Evolutionary conservation across 148 eudicot genomes (phyloP).

Genomic region (Beta vulgaris): DNA sequence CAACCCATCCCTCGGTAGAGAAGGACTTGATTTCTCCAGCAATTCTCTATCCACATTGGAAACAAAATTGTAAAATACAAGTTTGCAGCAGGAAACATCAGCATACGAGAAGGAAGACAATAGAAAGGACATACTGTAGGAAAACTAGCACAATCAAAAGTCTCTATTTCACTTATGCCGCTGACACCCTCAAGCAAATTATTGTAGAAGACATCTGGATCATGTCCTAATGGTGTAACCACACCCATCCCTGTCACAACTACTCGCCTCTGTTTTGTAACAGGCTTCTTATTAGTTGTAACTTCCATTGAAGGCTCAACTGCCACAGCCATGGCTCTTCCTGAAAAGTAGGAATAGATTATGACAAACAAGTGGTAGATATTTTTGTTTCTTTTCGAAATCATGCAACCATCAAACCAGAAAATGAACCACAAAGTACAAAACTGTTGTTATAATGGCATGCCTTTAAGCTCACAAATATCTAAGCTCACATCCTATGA

Average conservation of each 20-base stretch:
- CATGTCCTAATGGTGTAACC: slow-evolving; percentile 76
- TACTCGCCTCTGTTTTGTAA: slow-evolving; percentile 61
- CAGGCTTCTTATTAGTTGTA: slow-evolving; percentile 43
- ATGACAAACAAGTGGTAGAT: neutral
- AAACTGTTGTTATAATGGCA: neutral
- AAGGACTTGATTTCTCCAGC: slow-evolving; percentile 95
- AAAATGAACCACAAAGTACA: neutral
- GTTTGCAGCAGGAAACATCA: neutral
- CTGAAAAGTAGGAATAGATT: slow-evolving; percentile 35
- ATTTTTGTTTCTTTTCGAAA: neutral
- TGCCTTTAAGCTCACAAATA: neutral
- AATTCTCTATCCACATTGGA: slow-evolving; percentile 54
- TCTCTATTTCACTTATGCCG: slow-evolving; percentile 79
- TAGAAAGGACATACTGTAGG: slow-evolving; percentile 57
- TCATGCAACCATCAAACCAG: neutral
- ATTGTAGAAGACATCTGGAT: slow-evolving; percentile 68
- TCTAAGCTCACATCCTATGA: neutral
- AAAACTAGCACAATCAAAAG: slow-evolving; percentile 73
- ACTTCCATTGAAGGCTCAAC: slow-evolving; percentile 61
- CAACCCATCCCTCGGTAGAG: slow-evolving; percentile 82
- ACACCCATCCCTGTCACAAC: slow-evolving; percentile 98
- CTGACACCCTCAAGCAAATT: slow-evolving; percentile 95
- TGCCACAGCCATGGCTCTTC: slow-evolving; percentile 61
- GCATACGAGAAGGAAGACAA: neutral
- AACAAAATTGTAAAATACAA: slow-evolving; percentile 12